Evolutionary conservation across 768 basidiomycete species (phyloP).

Genomic region (Hortiboletus flavorubellus): DNA sequence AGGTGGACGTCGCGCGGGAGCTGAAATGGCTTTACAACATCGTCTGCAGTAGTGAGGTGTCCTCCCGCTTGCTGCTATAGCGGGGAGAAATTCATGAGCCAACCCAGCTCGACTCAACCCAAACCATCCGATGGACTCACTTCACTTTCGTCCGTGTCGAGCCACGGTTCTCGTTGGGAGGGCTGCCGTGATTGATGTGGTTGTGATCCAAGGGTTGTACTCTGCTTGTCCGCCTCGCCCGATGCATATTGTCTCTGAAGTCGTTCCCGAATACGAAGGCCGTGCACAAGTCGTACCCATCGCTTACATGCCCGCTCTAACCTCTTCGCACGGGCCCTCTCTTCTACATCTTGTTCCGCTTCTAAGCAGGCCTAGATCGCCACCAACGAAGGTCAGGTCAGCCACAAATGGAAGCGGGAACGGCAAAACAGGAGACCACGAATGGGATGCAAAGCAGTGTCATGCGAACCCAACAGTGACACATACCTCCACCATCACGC

Average conservation of each 20-base stretch:
- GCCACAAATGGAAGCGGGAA: conserved; percentile 1
- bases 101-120: not conserved
- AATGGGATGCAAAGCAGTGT: not conserved
- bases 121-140: conserved; percentile 11
- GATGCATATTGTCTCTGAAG: conserved; percentile 73
- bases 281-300: conserved; percentile 86
- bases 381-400: conserved; percentile 12
- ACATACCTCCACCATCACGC: conserved; percentile 68
- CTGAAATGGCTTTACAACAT: conserved; percentile 68
- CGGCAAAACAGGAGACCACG: not conserved
- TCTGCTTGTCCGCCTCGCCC: not conserved
- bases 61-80: conserved; percentile 40
- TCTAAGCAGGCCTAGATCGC: conserved; percentile 75
- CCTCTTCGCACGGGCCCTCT: conserved; percentile 70
- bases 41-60: conserved; percentile 67
- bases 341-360: conserved; percentile 71
- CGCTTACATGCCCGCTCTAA: conserved; percentile 80
- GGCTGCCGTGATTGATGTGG: not conserved
- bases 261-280: conserved; percentile 80
- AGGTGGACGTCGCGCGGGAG: conserved; percentile 53
- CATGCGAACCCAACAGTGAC: conserved; percentile 10
- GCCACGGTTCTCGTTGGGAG: conserved; percentile 14
- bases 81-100: conserved; percentile 17
- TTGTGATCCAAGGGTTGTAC: conserved; percentile 1
- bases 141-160: conserved; percentile 23